Evolutionary conservation across 495 filamentous ascomycete species (phyloP), one percentile per base, ranked within the genome.

Genomic region (Rostrohypoxylon terebratum): DNA sequence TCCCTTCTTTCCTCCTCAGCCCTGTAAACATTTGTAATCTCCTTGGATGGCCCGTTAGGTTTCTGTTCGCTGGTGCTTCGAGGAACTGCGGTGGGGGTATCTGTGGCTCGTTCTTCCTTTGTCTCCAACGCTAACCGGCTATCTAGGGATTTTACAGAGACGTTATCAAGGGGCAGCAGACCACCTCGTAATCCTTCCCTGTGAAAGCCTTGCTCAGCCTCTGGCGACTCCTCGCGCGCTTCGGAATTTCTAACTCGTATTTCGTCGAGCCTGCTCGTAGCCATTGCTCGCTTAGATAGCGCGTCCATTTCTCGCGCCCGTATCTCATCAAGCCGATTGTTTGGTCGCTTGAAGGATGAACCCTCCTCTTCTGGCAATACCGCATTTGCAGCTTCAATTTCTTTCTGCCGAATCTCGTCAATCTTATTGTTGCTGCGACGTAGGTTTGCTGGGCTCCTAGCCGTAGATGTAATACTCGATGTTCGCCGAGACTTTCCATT

Each of bases 241-340:
- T 86, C 83, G 1, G 85, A 85, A 72, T 85, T 83, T 16, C 70
- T 81, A 59, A 90, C 85, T 40, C 84, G 76, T 51, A 91, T 86
- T 75, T 88, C 84, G 58, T 87, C 88, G 1, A 91, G 78, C 66
- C 84, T 78, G 64, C 81, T 87, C 9, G 86, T 87, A 31, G 90
- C 86, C 21, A 91, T 80, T n/a, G 85, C 85, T 74, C 85, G 84
- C 59, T 81, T 87, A 64, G 85, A 87, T 36, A 90, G 67, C 7
- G 77, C 87, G 66, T 90, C 86, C 40, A 88, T 88, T 72, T 92
- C 91, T 25, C 84, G 82, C 34, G 82, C 81, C 11, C 85, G 82
- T 16, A 90, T 81, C 40, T 87, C 84, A 61, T 91, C 89, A 47
- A 90, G 75, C 23, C 78, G 81, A 13, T 77, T 77, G 42, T 75